Percentiles rank a stretch among this genome's conserved stretches.
phyloP scores from a whole-genome alignment of 2,329 filamentous ascomycete genomes.

The Phoma herbarum region DNA sequence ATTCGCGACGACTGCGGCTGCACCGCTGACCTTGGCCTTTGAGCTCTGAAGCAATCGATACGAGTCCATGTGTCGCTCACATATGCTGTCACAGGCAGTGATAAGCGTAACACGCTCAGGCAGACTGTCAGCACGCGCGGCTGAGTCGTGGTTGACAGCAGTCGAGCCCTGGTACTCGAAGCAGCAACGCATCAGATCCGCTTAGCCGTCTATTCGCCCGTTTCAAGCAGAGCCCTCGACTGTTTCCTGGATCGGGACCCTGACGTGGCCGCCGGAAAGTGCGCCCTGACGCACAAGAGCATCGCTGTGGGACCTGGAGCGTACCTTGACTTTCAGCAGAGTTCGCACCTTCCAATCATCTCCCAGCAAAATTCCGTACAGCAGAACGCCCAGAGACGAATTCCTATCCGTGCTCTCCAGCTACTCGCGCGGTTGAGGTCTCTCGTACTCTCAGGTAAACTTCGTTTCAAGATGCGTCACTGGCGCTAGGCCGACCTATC shows the following conservation, averaged over 20 bases:
- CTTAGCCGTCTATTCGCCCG: conserved; percentile 19
- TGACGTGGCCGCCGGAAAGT: conserved; percentile 29
- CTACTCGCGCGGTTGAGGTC: neutral
- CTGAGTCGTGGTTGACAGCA: conserved; percentile 35
- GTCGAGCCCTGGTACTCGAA: conserved; percentile 14
- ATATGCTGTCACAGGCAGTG: conserved; percentile 25
- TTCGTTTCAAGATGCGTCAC: conserved; percentile 27
- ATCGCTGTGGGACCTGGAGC: conserved; percentile 16
- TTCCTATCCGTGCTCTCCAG: neutral
- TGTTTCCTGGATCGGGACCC: conserved; percentile 19
- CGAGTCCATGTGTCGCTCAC: conserved; percentile 24
- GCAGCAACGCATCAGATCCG: conserved; percentile 14
- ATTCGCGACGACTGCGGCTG: conserved; percentile 4
- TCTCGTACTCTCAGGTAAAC: conserved; percentile 2
- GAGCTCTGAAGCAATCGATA: conserved; percentile 23
- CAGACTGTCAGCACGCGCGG: conserved; percentile 34
- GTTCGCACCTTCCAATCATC: conserved; percentile 13
- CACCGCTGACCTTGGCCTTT: conserved; percentile 14
- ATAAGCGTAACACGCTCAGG: conserved; percentile 24
- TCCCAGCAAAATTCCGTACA: conserved; percentile 1
- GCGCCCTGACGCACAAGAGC: conserved; percentile 21
- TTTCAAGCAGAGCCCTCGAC: conserved; percentile 20
- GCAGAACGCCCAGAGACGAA: neutral
- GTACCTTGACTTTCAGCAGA: conserved; percentile 25
- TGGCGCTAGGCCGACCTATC: conserved; percentile 18